A percentile compares a stretch with the other conserved stretches of the same genome.
Conservation (phyloP, 2,329 filamentous ascomycete species). For the Phyllosticta paracitricarpa region DNA sequence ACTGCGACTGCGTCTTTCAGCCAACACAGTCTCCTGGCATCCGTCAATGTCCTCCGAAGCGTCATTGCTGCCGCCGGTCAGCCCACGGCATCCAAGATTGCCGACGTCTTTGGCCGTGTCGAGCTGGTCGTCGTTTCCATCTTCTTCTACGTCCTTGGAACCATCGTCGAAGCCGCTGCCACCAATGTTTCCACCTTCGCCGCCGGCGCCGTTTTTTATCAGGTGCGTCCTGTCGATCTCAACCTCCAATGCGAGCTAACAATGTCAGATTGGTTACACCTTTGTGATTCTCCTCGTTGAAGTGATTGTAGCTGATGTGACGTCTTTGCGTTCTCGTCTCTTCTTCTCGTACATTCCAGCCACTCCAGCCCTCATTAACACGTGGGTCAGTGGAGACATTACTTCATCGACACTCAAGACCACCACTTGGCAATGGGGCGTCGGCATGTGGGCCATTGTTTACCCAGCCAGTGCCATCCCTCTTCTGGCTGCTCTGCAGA, state of each 20-base stretch:
- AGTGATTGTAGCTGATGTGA: slow-evolving; percentile 55
- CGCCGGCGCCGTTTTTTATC: slow-evolving; percentile 51
- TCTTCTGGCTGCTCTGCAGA: slow-evolving; percentile 41
- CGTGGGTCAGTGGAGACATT: slow-evolving; percentile 53
- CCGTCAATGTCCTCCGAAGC: slow-evolving; percentile 47
- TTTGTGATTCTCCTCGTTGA: slow-evolving; percentile 51
- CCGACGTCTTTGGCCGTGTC: slow-evolving; percentile 51
- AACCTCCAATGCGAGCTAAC: not conserved
- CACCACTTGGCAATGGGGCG: slow-evolving; percentile 49
- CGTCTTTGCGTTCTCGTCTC: slow-evolving; percentile 51
- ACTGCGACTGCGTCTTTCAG: slow-evolving; percentile 44
- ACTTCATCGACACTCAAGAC: slow-evolving; percentile 39
- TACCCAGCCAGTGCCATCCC: slow-evolving; percentile 48
- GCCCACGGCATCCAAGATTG: slow-evolving; percentile 50
- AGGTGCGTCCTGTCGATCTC: slow-evolving; percentile 15
- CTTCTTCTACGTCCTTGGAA: slow-evolving; percentile 44
- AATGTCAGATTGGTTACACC: slow-evolving; percentile 47
- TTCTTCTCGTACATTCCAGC: slow-evolving; percentile 57
- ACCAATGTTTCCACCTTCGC: slow-evolving; percentile 42
- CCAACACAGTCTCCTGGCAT: slow-evolving; percentile 47
- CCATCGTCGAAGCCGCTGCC: slow-evolving; percentile 47
- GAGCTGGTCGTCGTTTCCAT: slow-evolving; percentile 48
- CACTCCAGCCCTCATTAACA: slow-evolving; percentile 48
- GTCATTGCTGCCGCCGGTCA: slow-evolving; percentile 52
- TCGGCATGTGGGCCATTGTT: slow-evolving; percentile 54